These are phyloP conservation scores for Dryas alaskensis DNA, from an alignment of 306 rosid genomes.

Conservation along the genomic window DNA sequence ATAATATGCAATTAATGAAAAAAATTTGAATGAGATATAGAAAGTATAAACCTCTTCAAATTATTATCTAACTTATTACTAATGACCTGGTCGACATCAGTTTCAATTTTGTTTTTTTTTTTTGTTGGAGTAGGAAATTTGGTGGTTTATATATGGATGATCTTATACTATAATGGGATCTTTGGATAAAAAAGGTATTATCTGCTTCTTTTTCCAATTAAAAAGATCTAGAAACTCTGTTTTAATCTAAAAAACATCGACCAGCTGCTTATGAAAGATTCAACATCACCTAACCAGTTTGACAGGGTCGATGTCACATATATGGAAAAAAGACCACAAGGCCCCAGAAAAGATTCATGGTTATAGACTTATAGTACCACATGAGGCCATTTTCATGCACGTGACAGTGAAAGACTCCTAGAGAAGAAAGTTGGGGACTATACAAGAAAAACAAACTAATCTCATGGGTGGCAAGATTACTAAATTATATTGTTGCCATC, in stretches of 20 bases:
- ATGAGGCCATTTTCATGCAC: constrained; percentile 1
- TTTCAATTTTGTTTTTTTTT: no score
- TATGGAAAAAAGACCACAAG: not conserved
- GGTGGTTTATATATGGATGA: not conserved
- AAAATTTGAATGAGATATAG: no score
- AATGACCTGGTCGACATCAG: not conserved
- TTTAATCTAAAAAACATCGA: not conserved
- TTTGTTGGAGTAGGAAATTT: no score
- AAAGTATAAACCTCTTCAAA: not conserved
- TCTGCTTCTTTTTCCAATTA: not conserved
- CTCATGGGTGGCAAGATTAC: not conserved
- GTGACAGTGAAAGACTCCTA: not conserved
- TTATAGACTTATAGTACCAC: not conserved
- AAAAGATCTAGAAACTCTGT: not conserved
- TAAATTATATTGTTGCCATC: not conserved
- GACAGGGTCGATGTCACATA: not conserved
- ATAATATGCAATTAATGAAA: no score
- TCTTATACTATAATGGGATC: not conserved
- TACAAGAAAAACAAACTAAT: no score
- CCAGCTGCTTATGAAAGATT: not conserved
- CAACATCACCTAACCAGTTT: not conserved
- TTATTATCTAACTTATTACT: not conserved
- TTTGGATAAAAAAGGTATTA: no score
- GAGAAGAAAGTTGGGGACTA: no score
- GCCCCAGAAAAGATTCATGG: constrained; percentile 7